A percentile compares a stretch with the other conserved stretches of the same genome.
phyloP scores from a whole-genome alignment of 2,329 filamentous ascomycete genomes.

The Penicillium sp. region DNA sequence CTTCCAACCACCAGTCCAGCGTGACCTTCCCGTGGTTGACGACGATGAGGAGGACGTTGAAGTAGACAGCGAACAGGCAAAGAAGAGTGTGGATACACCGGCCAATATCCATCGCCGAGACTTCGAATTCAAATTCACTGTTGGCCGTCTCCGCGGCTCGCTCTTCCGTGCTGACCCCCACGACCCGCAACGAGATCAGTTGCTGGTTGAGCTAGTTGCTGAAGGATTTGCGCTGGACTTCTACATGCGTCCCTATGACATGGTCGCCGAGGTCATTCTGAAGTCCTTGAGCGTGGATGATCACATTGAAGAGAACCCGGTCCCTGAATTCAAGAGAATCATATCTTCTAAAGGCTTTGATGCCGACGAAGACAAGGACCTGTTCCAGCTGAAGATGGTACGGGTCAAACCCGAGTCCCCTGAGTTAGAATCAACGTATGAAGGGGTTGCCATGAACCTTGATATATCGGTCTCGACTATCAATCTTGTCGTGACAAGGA shows the following conservation, averaged over 20 bases:
- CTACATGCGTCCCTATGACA: conserved; percentile 79
- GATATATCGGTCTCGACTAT: conserved; percentile 89
- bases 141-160: conserved; percentile 87
- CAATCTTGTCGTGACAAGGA: conserved; percentile 86
- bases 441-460: conserved; percentile 87
- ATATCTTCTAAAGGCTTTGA: conserved; percentile 76
- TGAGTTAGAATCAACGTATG: conserved; percentile 83
- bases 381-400: conserved; percentile 81
- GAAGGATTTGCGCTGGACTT: conserved; percentile 81
- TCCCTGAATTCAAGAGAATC: conserved; percentile 90
- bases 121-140: conserved; percentile 94
- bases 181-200: conserved; percentile 62
- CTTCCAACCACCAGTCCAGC: conserved; percentile 62
- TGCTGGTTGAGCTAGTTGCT: conserved; percentile 84
- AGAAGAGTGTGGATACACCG: conserved; percentile 39
- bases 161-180: conserved; percentile 79
- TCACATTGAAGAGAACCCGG: conserved; percentile 76
- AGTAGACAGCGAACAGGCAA: conserved; percentile 53
- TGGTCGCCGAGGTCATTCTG: conserved; percentile 83
- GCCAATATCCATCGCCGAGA: conserved; percentile 75
- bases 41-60: conserved; percentile 52
- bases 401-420: conserved; percentile 85
- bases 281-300: conserved; percentile 84
- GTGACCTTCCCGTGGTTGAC: conserved; percentile 70
- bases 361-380: conserved; percentile 62